Evolutionary conservation across 768 basidiomycete genomes (phyloP).

Genomic region (Leucosporidium creatinivorum): DNA sequence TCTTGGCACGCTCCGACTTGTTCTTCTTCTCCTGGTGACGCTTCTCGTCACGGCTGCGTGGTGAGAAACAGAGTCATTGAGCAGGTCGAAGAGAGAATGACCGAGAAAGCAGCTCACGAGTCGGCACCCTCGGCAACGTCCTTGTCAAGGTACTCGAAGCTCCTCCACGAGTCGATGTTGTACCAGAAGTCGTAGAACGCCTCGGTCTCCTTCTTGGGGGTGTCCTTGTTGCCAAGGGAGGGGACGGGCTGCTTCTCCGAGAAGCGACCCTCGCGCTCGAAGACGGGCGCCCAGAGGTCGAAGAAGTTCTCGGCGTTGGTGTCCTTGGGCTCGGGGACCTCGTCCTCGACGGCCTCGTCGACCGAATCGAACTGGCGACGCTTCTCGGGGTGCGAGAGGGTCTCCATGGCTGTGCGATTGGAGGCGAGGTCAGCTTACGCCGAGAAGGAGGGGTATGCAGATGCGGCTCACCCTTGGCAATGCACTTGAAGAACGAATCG

Average conservation of each 20-base stretch:
- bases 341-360: slow-evolving; percentile 72
- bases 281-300: slow-evolving; percentile 67
- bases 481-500: slow-evolving; percentile 99
- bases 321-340: slow-evolving; percentile 48
- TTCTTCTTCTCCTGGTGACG: slow-evolving; percentile 99
- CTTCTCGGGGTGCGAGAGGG: slow-evolving; percentile 75
- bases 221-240: slow-evolving; percentile 60
- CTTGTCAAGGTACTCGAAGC: slow-evolving; percentile 96
- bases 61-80: neutral
- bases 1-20: slow-evolving; percentile 86
- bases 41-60: slow-evolving; percentile 84
- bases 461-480: slow-evolving; percentile 59
- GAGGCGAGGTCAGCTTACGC: neutral
- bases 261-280: slow-evolving; percentile 87
- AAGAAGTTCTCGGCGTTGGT: slow-evolving; percentile 58
- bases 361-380: slow-evolving; percentile 95
- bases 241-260: slow-evolving; percentile 78
- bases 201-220: slow-evolving; percentile 74
- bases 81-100: neutral
- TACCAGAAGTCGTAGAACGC: slow-evolving; percentile 99
- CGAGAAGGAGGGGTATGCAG: neutral
- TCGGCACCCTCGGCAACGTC: slow-evolving; percentile 97
- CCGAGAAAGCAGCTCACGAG: slow-evolving; percentile 51
- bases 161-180: slow-evolving; percentile 97
- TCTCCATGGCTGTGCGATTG: slow-evolving; percentile 62